Conservation (phyloP, 345 rosid genomes). For the Populus simonii region DNA sequence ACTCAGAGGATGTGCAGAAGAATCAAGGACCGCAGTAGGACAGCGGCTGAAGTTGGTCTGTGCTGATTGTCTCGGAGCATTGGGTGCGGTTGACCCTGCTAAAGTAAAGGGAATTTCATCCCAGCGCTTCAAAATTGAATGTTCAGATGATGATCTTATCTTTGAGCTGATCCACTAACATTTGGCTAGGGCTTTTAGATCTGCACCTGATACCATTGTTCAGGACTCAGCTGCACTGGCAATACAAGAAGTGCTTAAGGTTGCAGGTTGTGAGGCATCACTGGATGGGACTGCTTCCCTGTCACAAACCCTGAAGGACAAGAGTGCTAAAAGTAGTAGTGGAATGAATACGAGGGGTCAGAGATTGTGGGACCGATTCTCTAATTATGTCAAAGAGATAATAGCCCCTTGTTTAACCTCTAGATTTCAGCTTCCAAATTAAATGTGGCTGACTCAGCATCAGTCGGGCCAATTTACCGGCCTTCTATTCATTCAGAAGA, state of each 20-base stretch:
- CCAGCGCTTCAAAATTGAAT: constrained; percentile 86
- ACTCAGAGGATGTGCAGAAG: constrained; percentile 94
- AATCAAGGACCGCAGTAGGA: constrained; percentile 87
- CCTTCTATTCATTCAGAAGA: constrained; percentile 92
- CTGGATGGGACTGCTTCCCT: constrained; percentile 60
- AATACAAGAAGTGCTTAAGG: constrained; percentile 88
- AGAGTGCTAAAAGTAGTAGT: constrained; percentile 30
- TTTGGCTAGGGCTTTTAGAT: constrained; percentile 93
- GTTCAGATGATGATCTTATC: constrained; percentile 97
- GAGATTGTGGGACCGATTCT: constrained; percentile 87
- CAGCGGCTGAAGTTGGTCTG: constrained; percentile 84
- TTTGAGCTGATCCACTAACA: constrained; percentile 91
- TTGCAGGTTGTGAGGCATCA: constrained; percentile 96
- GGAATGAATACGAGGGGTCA: constrained; percentile 70
- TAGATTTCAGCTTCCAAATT: constrained; percentile 92
- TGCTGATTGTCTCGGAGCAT: constrained; percentile 91
- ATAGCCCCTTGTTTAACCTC: constrained; percentile 98
- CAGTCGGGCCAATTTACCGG: constrained; percentile 69
- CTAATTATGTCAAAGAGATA: constrained; percentile 89
- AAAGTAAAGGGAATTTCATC: constrained; percentile 70
- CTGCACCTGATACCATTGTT: constrained; percentile 84
- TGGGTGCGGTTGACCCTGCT: constrained; percentile 99
- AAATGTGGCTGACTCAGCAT: constrained; percentile 66
- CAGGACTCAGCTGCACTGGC: constrained; percentile 99
- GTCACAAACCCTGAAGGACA: constrained; percentile 35